Percentiles rank a stretch among this genome's conserved stretches.
Evolutionary conservation across 805 yeast genomes (phyloP).

Genomic region (Wickerhamiella lipophila): DNA sequence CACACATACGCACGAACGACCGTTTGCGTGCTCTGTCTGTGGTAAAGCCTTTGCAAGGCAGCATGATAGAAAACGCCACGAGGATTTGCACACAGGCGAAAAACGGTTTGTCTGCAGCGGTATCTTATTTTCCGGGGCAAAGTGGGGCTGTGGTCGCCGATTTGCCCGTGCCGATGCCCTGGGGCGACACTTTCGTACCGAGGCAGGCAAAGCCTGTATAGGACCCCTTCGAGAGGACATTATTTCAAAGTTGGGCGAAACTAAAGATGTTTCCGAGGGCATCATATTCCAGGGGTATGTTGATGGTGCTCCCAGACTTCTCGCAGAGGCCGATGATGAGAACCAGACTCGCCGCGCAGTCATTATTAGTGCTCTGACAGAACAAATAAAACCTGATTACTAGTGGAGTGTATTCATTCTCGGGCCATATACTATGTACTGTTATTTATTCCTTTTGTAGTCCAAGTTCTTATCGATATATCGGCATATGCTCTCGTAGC

Average conservation of each 20-base stretch:
- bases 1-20: constrained; percentile 69
- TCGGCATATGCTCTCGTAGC: no score
- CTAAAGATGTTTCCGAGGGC: constrained; percentile 20
- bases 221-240: constrained; percentile 48
- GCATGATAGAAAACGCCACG: constrained; percentile 68
- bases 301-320: constrained; percentile 17
- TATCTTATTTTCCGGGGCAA: constrained; percentile 38
- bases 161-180: constrained; percentile 72
- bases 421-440: background rate
- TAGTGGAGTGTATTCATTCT: background rate
- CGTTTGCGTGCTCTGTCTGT: constrained; percentile 53
- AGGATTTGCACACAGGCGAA: constrained; percentile 58
- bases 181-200: constrained; percentile 63
- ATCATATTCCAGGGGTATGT: constrained; percentile 17
- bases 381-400: constrained; percentile 14
- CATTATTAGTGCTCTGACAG: constrained; percentile 21
- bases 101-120: constrained; percentile 62
- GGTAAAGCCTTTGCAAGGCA: constrained; percentile 60
- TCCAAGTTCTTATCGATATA: no score
- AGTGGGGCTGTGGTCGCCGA: constrained; percentile 65
- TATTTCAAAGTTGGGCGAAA: constrained; percentile 15
- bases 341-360: constrained; percentile 23
- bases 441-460: background rate
- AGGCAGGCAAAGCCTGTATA: constrained; percentile 59
- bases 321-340: constrained; percentile 16